Evolutionary conservation across 129 eudicot genomes (phyloP).

Genomic region (Lonicera japonica): DNA sequence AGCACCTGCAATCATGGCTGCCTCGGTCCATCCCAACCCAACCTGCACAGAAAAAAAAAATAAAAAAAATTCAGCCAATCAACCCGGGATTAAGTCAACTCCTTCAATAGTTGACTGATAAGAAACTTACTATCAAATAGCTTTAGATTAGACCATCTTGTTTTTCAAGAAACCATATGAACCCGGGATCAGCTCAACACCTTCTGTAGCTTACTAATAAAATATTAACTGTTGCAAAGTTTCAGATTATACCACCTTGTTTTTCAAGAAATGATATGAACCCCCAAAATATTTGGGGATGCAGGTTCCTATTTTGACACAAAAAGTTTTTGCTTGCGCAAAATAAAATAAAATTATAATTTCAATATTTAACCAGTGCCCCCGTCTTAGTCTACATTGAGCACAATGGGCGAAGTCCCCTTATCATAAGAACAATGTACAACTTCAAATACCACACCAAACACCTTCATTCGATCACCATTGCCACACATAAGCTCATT

Average conservation of each 20-base stretch:
- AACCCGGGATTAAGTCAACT: not conserved
- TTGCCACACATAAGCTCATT: too few relatives aligned
- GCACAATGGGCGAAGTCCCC: not conserved
- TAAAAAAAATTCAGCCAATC: conserved; percentile 4
- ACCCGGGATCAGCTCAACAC: too few relatives aligned
- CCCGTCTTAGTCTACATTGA: not conserved
- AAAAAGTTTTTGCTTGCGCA: too few relatives aligned
- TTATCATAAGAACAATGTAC: not conserved
- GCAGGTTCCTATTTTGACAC: not conserved
- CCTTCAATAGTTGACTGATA: not conserved
- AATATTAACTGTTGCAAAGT: too few relatives aligned
- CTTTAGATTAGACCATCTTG: too few relatives aligned
- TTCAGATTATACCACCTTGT: not conserved
- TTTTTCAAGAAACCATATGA: too few relatives aligned
- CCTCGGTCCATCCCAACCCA: conserved; percentile 81
- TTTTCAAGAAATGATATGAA: not conserved
- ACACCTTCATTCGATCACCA: not conserved
- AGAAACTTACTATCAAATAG: too few relatives aligned
- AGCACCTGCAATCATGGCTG: conserved; percentile 96
- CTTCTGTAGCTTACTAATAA: too few relatives aligned
- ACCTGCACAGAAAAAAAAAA: conserved; percentile 35
- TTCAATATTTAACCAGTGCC: not conserved
- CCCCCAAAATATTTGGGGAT: not conserved
- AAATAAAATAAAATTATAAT: too few relatives aligned
- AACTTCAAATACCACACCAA: not conserved